phyloP scores from a whole-genome alignment of 495 filamentous ascomycete species.

The Lichenothelia convexa region DNA sequence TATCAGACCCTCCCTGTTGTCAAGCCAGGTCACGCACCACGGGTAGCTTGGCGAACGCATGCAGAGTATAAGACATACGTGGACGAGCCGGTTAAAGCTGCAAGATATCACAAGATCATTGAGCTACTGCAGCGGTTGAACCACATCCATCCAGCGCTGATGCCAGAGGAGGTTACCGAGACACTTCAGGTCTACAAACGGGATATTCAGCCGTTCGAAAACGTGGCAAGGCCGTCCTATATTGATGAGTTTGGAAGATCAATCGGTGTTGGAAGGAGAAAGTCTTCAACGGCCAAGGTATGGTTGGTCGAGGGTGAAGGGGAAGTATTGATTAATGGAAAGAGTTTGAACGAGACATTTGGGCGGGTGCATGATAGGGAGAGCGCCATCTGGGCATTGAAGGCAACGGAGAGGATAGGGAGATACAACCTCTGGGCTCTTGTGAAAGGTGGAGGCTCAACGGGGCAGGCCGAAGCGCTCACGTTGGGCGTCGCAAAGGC shows the following conservation, averaged over 20 bases:
- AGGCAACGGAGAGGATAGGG: conserved; percentile 63
- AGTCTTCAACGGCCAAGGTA: conserved; percentile 65
- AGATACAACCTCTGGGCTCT: conserved; percentile 94
- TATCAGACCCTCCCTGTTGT: conserved; percentile 55
- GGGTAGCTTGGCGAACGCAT: conserved; percentile 70
- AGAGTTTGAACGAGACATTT: conserved; percentile 58
- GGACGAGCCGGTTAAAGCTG: conserved; percentile 59
- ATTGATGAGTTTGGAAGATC: conserved; percentile 62
- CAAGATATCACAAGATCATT: conserved; percentile 61
- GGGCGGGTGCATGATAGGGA: conserved; percentile 83
- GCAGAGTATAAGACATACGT: conserved; percentile 53
- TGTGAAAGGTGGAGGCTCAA: conserved; percentile 70
- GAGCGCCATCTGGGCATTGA: conserved; percentile 79
- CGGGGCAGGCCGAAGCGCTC: conserved; percentile 88
- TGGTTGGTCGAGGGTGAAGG: conserved; percentile 83
- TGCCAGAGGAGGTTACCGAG: conserved; percentile 45
- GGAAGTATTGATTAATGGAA: conserved; percentile 77
- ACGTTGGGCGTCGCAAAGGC: conserved; percentile 84
- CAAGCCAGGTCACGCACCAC: conserved; percentile 41
- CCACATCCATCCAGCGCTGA: conserved; percentile 62
- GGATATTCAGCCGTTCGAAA: conserved; percentile 49
- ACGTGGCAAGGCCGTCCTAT: conserved; percentile 31
- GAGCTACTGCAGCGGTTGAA: conserved; percentile 63
- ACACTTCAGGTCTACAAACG: conserved; percentile 55
- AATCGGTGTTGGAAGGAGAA: conserved; percentile 63